Base-by-base conservation (phyloP, 1,139 yeast species). In the Tardiomyces blankii region DNA sequence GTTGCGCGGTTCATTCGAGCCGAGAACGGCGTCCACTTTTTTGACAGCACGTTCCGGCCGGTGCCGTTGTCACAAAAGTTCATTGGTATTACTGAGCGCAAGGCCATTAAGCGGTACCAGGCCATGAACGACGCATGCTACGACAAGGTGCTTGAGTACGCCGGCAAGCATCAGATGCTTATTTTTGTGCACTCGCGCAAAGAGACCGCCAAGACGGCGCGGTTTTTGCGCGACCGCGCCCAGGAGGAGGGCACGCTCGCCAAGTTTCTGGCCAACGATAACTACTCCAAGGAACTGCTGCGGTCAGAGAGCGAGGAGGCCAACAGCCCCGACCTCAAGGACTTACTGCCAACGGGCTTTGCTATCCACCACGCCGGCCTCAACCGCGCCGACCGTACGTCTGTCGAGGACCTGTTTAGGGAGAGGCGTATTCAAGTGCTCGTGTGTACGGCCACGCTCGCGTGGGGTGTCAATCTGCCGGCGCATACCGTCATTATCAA, bases 401-500 rank as follows among this genome's bases (percentile, higher is more conserved):
- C 80, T 1, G 80, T 89, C 0, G 98, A 91, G 64, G 91, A 85
- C 56, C 67, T 86, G 41, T 91, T 91, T 67, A 89, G 95, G 1
- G 91, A 81, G 52, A 96, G 97, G 2, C 80, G 82, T 48, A 66
- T 87, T 25, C 81, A 79, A 55, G 87, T 89, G 1, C 70, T 91
- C 45, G 94, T 89, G 1, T 87, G 95, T 0, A 91, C 98, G 1
- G 95, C 97, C 0, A 91, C 98, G 0, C 74, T 91, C 52, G 97
- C 98, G 0, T 91, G 97, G 98, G 98, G 98, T 72, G 97, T 91
- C 38, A 91, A 91, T 60, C 72, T 91, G 47, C 98, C 98, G 1
- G 97, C 97, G 0, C 96, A 91, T 56, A 87, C 96, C 0, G 98
- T 91, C 27, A 81, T 91, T 27, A 85, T 91, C 50, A 89, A 91